Conservation (phyloP, 441 rosid genomes). For the Melastoma candidum region DNA sequence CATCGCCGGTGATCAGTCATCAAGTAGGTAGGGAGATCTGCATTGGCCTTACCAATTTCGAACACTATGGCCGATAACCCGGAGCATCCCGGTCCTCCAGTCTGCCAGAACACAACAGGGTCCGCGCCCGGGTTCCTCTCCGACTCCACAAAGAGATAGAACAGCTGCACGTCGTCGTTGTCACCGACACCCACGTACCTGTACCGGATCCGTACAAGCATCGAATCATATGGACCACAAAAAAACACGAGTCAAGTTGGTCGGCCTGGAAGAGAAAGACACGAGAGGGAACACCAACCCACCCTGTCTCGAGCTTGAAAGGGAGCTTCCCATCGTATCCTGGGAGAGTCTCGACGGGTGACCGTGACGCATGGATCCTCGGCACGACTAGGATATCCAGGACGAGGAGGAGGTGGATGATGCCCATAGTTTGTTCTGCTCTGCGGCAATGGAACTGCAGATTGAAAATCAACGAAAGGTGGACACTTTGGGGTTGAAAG, state of each 20-base stretch:
- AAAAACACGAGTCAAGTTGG: not conserved
- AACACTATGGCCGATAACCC: slow-evolving; percentile 12
- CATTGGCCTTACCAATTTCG: slow-evolving; percentile 11
- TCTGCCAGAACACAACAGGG: slow-evolving; percentile 24
- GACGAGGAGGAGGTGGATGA: too few relatives aligned
- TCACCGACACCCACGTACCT: slow-evolving; percentile 24
- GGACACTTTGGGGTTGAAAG: too few relatives aligned
- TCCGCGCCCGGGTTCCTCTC: slow-evolving; percentile 10
- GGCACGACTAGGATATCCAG: not conserved
- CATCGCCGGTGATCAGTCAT: too few relatives aligned
- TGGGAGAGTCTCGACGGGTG: slow-evolving; percentile 3
- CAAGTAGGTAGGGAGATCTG: not conserved
- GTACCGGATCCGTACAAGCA: too few relatives aligned
- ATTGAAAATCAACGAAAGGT: too few relatives aligned
- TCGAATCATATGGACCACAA: too few relatives aligned
- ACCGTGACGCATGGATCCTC: not conserved
- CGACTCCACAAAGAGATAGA: slow-evolving; percentile 15
- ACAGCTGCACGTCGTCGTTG: slow-evolving; percentile 18
- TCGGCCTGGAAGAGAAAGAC: not conserved
- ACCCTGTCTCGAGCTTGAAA: not conserved
- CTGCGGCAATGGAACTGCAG: too few relatives aligned
- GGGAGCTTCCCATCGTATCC: slow-evolving; percentile 1
- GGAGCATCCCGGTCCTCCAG: slow-evolving; percentile 21
- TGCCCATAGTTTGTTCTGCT: too few relatives aligned
- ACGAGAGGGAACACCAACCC: not conserved